These are phyloP conservation scores for Alternaria arborescens DNA, from an alignment of 2,329 filamentous ascomycete species.

Conservation along the genomic window DNA sequence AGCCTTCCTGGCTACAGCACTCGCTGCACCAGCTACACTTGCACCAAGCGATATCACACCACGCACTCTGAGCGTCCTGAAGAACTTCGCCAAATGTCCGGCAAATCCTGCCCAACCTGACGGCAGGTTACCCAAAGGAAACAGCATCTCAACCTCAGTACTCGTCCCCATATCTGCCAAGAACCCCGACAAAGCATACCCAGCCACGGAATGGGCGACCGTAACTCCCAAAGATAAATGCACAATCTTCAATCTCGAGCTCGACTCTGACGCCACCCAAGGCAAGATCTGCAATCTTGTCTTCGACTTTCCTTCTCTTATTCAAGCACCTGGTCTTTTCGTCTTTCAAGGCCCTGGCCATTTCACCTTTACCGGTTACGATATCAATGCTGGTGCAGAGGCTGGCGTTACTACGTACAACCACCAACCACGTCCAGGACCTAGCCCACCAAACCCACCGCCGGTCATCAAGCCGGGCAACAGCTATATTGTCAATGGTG, in stretches of 20 bases:
- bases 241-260: conserved; percentile 42
- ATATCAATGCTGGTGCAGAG: conserved; percentile 29
- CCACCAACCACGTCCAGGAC: conserved; percentile 31
- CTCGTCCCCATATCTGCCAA: conserved; percentile 34
- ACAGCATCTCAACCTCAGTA: conserved; percentile 26
- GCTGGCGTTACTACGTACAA: conserved; percentile 32
- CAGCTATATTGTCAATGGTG: conserved; percentile 34
- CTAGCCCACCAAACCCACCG: conserved; percentile 30
- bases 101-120: conserved; percentile 30
- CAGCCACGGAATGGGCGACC: conserved; percentile 23
- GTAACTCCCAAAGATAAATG: conserved; percentile 40
- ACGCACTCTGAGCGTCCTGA: conserved; percentile 25
- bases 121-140: conserved; percentile 32
- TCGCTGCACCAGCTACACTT: conserved; percentile 44
- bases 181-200: conserved; percentile 31
- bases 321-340: conserved; percentile 33
- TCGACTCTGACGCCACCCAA: conserved; percentile 28
- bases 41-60: conserved; percentile 25
- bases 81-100: conserved; percentile 17
- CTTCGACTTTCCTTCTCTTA: conserved; percentile 36
- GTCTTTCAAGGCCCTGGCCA: conserved; percentile 36
- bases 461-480: conserved; percentile 32
- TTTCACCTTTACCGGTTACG: conserved; percentile 38
- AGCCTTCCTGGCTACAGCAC: conserved; percentile 49
- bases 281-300: conserved; percentile 43